Conservation (phyloP, 768 basidiomycete genomes). For the Termitomyces sp. region DNA sequence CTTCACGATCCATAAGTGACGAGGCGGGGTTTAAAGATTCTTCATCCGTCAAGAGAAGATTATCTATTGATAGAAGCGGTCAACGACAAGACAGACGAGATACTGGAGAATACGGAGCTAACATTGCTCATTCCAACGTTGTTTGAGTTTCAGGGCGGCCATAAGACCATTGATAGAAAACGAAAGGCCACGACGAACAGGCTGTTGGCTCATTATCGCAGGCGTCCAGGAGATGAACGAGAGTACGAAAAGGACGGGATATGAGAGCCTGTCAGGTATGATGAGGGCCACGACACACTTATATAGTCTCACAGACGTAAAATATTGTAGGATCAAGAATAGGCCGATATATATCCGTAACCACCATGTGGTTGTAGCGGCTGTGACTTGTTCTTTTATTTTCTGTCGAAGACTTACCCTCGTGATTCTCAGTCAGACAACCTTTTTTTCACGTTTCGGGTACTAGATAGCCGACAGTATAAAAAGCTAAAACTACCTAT, state of each 20-base stretch:
- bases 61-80: slow-evolving; percentile 25
- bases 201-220: slow-evolving; percentile 11
- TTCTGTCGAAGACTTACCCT: no score
- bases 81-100: not conserved
- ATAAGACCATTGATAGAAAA: slow-evolving; percentile 42
- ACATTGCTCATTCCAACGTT: slow-evolving; percentile 39
- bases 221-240: not conserved
- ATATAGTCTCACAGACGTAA: no score
- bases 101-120: slow-evolving; percentile 13
- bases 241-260: not conserved
- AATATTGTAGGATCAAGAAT: no score
- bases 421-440: no score
- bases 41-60: slow-evolving; percentile 34
- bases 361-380: no score
- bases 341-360: no score
- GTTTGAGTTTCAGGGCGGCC: slow-evolving; percentile 42
- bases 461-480: no score
- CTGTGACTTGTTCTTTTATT: no score
- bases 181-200: slow-evolving; percentile 15
- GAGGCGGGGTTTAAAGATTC: slow-evolving; percentile 12
- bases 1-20: slow-evolving; percentile 15
- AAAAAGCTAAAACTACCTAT: no score
- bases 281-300: no score
- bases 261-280: no score
- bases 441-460: no score